These are phyloP conservation scores for Leccinum pallidistipes DNA, from an alignment of 1,284 basidiomycete genomes.

Conservation along the genomic window DNA sequence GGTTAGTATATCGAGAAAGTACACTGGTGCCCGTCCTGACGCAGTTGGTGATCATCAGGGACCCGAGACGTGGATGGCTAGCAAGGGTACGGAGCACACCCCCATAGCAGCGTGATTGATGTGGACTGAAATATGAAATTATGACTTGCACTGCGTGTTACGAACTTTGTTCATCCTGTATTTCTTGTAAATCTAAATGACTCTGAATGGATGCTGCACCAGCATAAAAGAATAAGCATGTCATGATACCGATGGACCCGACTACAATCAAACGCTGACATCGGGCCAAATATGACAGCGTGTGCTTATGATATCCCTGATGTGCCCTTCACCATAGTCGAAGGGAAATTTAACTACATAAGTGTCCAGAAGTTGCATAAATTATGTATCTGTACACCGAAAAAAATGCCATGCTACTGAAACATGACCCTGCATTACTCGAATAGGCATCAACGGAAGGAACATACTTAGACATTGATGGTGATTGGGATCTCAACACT, in stretches of 20 bases:
- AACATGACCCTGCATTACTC: background rate
- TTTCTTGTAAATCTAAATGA: background rate
- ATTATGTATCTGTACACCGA: too few relatives aligned
- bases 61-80: background rate
- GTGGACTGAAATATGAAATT: background rate
- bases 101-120: slow-evolving; percentile 15
- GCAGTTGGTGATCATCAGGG: background rate
- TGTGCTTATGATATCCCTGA: too few relatives aligned
- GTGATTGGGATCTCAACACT: slow-evolving; percentile 16
- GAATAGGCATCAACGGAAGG: background rate
- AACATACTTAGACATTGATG: slow-evolving; percentile 17
- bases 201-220: too few relatives aligned
- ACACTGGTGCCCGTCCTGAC: background rate
- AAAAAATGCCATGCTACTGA: too few relatives aligned
- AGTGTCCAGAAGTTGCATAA: too few relatives aligned
- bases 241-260: too few relatives aligned
- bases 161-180: background rate
- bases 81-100: background rate
- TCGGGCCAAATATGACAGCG: too few relatives aligned
- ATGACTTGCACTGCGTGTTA: too few relatives aligned
- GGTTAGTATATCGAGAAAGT: background rate
- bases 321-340: too few relatives aligned
- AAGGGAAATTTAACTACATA: too few relatives aligned
- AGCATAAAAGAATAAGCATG: too few relatives aligned
- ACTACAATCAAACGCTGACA: too few relatives aligned